Evolutionary conservation across 306 rosid species (phyloP), one percentile per base, ranked within the genome.

Genomic region (Vicia faba): DNA sequence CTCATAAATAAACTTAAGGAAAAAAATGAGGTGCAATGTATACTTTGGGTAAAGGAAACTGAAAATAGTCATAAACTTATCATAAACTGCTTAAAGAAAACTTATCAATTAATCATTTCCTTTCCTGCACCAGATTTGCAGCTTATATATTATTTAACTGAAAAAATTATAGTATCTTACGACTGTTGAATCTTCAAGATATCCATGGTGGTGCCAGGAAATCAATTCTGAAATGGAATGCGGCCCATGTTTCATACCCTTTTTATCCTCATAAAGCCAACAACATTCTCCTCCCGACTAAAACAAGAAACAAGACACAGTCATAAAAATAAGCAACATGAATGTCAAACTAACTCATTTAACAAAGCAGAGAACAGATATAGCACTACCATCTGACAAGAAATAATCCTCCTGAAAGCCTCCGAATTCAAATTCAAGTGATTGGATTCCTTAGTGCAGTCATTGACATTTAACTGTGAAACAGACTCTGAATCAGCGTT

Each of bases 251-350:
- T 85, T 90, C 70, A 49, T 81, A 43, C 95, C 95, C 63, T 75
- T 79, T 25, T 76, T 84, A 77, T 93, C 99, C 78, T 78, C 89
- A 61, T 86, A 86, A 70, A 86, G 83, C 99, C 97, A 90, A 68
- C 95, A 84, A 64, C 84, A 72, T 72, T 78, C 95, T 61, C 81
- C 86, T 64, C 69, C 67, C 43, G 80, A 73, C 96, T 90, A 86
- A 71, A 69, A 74, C 7, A 45, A 49, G 36, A 66, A 54, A 64
- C 19, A 68, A 40, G 43, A 39, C 43, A 69, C 19, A 67, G 8
- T 35, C 41, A 23, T 68, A 38, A 61, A 33, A 75, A 29, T 54
- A 15, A 56, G 35, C 66, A 74, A 50, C 11, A 53, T 48, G 50
- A 38, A 65, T 40, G 61, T 61, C 55, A 74, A 58, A 51, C 49